Percentiles rank a stretch among this genome's conserved stretches.
Conservation (phyloP, 2,329 filamentous ascomycete genomes). For the Pestalotiopsis sp. region DNA sequence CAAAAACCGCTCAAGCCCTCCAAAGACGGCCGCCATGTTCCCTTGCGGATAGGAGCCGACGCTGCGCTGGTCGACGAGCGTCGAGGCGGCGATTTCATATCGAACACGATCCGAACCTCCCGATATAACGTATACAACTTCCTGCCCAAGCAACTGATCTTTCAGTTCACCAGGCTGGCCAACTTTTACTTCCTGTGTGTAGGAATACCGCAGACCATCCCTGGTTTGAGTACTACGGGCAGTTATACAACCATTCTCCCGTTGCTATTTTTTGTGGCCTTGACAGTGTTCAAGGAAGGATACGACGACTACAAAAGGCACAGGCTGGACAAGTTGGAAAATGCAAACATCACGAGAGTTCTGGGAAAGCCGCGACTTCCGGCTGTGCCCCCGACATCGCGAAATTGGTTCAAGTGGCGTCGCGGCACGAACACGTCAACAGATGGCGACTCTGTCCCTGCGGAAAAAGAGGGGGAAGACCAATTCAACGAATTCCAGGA, state of each 20-base stretch:
- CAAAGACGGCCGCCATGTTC: slow-evolving; percentile 65
- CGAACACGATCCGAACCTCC: slow-evolving; percentile 75
- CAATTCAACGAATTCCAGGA: slow-evolving; percentile 19
- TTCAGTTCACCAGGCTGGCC: slow-evolving; percentile 83
- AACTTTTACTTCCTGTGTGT: slow-evolving; percentile 89
- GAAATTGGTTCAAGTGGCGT: neutral
- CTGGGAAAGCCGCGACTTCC: slow-evolving; percentile 34
- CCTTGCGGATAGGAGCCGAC: slow-evolving; percentile 40
- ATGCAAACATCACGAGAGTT: slow-evolving; percentile 55
- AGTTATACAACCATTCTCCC: slow-evolving; percentile 75
- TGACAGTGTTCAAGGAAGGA: slow-evolving; percentile 85
- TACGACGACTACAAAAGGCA: slow-evolving; percentile 84
- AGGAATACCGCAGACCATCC: slow-evolving; percentile 81
- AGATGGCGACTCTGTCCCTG: slow-evolving; percentile 11
- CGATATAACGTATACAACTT: slow-evolving; percentile 86
- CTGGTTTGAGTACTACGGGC: slow-evolving; percentile 75
- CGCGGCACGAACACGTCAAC: neutral
- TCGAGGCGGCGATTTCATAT: slow-evolving; percentile 51
- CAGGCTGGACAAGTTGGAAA: slow-evolving; percentile 80
- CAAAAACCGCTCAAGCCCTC: slow-evolving; percentile 71
- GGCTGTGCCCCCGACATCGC: neutral
- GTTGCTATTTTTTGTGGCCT: slow-evolving; percentile 72
- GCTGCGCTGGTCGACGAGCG: slow-evolving; percentile 50
- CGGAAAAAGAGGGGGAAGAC: slow-evolving; percentile 10
- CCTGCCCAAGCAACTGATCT: slow-evolving; percentile 80